Conservation (phyloP, 306 rosid genomes). For the Cicer bijugum region DNA sequence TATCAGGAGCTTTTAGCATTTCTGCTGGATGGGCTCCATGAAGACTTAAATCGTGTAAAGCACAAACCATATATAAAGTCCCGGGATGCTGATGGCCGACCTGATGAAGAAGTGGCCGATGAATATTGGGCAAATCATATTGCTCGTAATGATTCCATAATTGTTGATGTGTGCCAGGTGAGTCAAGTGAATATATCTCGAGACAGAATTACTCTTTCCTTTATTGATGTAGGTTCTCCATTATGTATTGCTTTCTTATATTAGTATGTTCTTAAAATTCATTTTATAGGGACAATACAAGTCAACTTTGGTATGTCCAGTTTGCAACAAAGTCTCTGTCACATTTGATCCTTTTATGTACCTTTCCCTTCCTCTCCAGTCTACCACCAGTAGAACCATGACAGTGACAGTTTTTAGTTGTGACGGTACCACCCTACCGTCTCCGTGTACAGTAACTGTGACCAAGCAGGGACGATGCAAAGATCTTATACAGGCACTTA, state of each 20-base stretch:
- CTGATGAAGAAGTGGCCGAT: slow-evolving; percentile 98
- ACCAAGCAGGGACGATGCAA: slow-evolving; percentile 96
- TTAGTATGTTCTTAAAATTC: slow-evolving; percentile 23
- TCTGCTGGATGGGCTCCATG: slow-evolving; percentile 97
- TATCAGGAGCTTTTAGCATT: slow-evolving; percentile 97
- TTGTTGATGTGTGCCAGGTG: slow-evolving; percentile 98
- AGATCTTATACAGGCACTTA: slow-evolving; percentile 91
- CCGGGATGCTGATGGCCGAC: slow-evolving; percentile 97
- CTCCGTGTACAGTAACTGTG: slow-evolving; percentile 77
- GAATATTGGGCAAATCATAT: slow-evolving; percentile 99
- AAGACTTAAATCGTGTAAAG: slow-evolving; percentile 96
- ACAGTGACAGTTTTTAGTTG: slow-evolving; percentile 78
- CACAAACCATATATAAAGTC: slow-evolving; percentile 92
- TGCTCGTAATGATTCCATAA: slow-evolving; percentile 96
- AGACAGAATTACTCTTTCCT: not conserved
- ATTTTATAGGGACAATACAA: slow-evolving; percentile 90
- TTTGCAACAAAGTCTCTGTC: slow-evolving; percentile 95
- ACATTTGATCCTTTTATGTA: slow-evolving; percentile 99
- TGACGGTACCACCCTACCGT: slow-evolving; percentile 79
- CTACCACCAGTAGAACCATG: slow-evolving; percentile 73
- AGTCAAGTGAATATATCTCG: slow-evolving; percentile 42
- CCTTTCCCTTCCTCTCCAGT: slow-evolving; percentile 94
- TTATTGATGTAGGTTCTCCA: not conserved
- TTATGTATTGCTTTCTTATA: not conserved
- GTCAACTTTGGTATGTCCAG: slow-evolving; percentile 97